Conservation (phyloP, 2,329 filamentous ascomycete species). For the Aspergillus aculeatus region DNA sequence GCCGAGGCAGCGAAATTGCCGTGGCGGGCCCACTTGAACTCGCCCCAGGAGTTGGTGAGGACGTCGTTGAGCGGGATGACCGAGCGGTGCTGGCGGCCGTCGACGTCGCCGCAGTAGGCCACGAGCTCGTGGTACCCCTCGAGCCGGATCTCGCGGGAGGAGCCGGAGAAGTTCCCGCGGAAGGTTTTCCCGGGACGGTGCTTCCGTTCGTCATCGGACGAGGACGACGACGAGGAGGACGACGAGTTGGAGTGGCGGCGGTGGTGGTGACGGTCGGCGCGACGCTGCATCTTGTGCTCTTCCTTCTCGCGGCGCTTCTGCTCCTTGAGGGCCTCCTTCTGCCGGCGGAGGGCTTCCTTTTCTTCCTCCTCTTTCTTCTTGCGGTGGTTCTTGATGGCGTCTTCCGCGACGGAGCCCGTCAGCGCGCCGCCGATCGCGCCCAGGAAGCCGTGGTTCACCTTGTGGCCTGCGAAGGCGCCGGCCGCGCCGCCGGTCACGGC, state of each 20-base stretch:
- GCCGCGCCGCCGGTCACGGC: slow-evolving; percentile 46
- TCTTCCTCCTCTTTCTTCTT: slow-evolving; percentile 21
- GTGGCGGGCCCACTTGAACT: slow-evolving; percentile 34
- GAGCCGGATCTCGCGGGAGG: slow-evolving; percentile 33
- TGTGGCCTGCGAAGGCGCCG: slow-evolving; percentile 45
- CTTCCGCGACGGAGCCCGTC: slow-evolving; percentile 45
- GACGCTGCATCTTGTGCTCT: background rate
- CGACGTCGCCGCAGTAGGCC: slow-evolving; percentile 32
- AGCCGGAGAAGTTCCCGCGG: slow-evolving; percentile 41
- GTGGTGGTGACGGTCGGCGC: background rate
- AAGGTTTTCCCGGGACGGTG: background rate
- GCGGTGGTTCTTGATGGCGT: slow-evolving; percentile 44
- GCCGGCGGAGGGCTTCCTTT: slow-evolving; percentile 5
- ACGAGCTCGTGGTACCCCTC: slow-evolving; percentile 38
- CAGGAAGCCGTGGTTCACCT: slow-evolving; percentile 47
- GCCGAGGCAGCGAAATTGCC: slow-evolving; percentile 40
- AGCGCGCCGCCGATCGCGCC: slow-evolving; percentile 48
- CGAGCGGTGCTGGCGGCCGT: slow-evolving; percentile 33
- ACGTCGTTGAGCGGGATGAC: slow-evolving; percentile 39
- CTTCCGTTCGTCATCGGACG: background rate
- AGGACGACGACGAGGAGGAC: background rate
- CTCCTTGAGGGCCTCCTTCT: slow-evolving; percentile 4
- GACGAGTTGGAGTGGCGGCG: background rate
- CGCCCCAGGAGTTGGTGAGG: slow-evolving; percentile 39
- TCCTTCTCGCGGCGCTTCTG: background rate